Evolutionary conservation across 495 filamentous ascomycete genomes (phyloP), one percentile per base, ranked within the genome.

Genomic region (Aspergillus haitiensis): DNA sequence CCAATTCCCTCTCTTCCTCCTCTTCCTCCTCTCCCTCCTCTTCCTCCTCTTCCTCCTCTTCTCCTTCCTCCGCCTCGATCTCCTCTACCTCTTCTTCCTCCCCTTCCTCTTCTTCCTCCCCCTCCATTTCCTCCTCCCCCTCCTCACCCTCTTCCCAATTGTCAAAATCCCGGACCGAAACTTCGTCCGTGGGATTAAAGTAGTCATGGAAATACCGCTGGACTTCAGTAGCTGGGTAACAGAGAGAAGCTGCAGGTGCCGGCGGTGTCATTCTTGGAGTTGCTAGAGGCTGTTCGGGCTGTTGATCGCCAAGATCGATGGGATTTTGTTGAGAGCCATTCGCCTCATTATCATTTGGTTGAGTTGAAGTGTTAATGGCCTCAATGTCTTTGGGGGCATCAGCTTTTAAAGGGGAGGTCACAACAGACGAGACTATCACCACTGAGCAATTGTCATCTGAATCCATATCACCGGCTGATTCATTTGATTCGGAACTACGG

Each of bases 191-290:
- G n/a, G 50, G 35, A 34, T 33, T n/a, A 34, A 52, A 13, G 16
- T 49, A 50, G 16, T 45, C 55, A 55, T 34, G 32, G 15, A 32
- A 40, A 36, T 67, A 56, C 11, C 21, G 21, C 21, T 50, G 59
- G n/a, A 49, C 16, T 18, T 58, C 56, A 31, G 34, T 27, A 33
- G n/a, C 34, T 9, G 50, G 18, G 5, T 61, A 44, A 21, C 37
- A 56, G 16, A 33, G 31, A 6, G 46, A 51, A 59, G 49, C 42
- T 3, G 18, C 8, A 32, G 37, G 49, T n/a, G 62, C 53, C 8
- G 62, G 53, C 35, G 67, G 67, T 11, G 67, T 67, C 65, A 63
- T 66, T 55, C 62, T 61, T 42, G 65, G 65, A 16, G 65, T 67
- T 18, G 57, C 65, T 21, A 67, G 50, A 34, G 65, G 63, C 37